phyloP scores from a whole-genome alignment of 208 protist species.

The Leishmania braziliensis region DNA sequence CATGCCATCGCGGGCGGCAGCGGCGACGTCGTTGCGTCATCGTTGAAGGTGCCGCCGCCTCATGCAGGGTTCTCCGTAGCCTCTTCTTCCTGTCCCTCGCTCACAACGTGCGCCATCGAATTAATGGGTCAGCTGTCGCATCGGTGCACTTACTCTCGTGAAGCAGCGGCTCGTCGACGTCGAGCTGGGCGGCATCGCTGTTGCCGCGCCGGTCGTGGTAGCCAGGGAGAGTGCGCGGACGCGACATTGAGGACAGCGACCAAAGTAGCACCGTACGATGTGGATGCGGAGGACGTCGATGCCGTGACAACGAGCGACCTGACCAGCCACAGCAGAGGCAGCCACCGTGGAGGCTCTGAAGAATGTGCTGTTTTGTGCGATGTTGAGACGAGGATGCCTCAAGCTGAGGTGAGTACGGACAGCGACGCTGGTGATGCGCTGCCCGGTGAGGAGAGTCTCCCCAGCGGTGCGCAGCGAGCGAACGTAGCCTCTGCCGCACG shows the following conservation, averaged over 20 bases:
- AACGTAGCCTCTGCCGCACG: neutral
- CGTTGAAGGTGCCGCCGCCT: neutral
- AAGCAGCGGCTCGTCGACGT: neutral
- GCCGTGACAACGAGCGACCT: neutral
- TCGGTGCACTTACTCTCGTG: constrained; percentile 14
- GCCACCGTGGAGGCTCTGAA: neutral
- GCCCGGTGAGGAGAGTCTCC: neutral
- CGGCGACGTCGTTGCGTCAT: neutral
- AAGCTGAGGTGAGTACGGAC: neutral
- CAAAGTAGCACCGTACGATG: constrained; percentile 13
- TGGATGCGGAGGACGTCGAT: constrained; percentile 24
- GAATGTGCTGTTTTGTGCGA: neutral
- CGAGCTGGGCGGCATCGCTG: neutral
- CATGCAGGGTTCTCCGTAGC: neutral
- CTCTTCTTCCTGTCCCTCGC: constrained; percentile 7
- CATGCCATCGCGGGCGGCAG: neutral
- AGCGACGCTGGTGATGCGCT: neutral
- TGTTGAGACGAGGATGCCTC: neutral
- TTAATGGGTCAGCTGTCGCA: constrained; percentile 29
- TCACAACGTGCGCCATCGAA: constrained; percentile 27
- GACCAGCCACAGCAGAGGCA: neutral
- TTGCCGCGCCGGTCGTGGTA: neutral
- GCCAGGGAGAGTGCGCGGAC: neutral
- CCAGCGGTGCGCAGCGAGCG: neutral
- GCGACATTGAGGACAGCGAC: neutral